Percentiles rank a stretch among this genome's conserved stretches.
These are phyloP conservation scores for Blastomyces percursus DNA, from an alignment of 2,329 filamentous ascomycete genomes.

Conservation along the genomic window DNA sequence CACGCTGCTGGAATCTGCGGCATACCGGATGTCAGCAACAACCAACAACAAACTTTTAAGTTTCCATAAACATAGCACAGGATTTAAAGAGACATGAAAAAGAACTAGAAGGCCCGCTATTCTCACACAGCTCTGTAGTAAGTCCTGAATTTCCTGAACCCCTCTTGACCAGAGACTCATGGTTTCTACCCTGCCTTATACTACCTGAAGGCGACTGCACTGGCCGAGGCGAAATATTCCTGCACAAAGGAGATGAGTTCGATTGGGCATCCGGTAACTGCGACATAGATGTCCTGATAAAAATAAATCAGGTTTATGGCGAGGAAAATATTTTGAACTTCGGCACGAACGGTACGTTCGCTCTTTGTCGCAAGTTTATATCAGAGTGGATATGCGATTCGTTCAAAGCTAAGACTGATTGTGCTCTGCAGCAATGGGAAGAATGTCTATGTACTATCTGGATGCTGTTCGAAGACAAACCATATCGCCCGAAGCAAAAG, in stretches of 20 bases:
- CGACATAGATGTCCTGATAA: constrained; percentile 2
- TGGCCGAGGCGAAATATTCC: constrained; percentile 6
- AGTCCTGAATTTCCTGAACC: not conserved
- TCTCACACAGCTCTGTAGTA: not conserved
- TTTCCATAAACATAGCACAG: not conserved
- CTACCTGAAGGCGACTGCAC: not conserved
- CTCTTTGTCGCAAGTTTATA: not conserved
- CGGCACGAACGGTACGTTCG: not conserved
- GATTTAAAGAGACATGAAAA: not conserved
- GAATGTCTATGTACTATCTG: not conserved
- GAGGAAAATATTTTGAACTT: not conserved
- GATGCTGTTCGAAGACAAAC: not conserved
- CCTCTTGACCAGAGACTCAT: not conserved
- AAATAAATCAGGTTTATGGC: not conserved
- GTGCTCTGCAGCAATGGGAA: not conserved
- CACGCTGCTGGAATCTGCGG: not conserved
- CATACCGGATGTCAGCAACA: not conserved
- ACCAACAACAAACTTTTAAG: not conserved
- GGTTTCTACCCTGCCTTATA: not conserved
- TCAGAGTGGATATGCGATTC: not conserved
- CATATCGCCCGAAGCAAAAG: not conserved
- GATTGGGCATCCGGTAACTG: not conserved
- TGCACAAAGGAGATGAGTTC: not conserved
- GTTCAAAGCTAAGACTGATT: not conserved
- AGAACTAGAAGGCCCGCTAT: not conserved